phyloP scores from a whole-genome alignment of 202 grass and related monocot species.

The Digitaria exilis region DNA sequence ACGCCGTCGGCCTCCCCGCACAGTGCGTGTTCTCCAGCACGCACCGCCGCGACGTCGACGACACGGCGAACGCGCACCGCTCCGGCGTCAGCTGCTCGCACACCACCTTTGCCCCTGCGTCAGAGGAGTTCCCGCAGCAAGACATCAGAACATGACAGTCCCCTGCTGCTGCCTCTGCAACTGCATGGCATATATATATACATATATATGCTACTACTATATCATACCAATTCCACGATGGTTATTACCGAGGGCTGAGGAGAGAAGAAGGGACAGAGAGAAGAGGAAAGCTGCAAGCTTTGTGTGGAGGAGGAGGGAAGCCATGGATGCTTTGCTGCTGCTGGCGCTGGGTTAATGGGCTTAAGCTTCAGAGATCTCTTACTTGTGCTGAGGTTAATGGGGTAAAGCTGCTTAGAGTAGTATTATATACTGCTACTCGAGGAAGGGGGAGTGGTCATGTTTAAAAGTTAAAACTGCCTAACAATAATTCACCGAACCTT shows the following conservation, averaged over 20 bases:
- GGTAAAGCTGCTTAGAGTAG: neutral
- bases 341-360: neutral
- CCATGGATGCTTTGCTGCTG: slow-evolving; percentile 35
- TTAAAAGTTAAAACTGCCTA: neutral
- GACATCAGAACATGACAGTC: neutral
- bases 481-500: neutral
- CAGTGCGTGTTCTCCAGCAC: slow-evolving; percentile 63
- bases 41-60: slow-evolving; percentile 67
- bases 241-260: slow-evolving; percentile 45
- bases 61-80: slow-evolving; percentile 77
- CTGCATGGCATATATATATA: too few relatives aligned
- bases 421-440: neutral
- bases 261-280: slow-evolving; percentile 34
- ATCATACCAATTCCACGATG: neutral
- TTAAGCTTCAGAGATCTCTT: neutral
- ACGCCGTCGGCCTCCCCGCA: slow-evolving; percentile 39
- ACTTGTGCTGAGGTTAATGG: slow-evolving; percentile 3
- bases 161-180: too few relatives aligned
- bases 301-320: slow-evolving; percentile 21
- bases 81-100: slow-evolving; percentile 71
- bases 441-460: neutral
- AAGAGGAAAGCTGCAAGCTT: slow-evolving; percentile 31
- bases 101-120: slow-evolving; percentile 30
- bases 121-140: too few relatives aligned
- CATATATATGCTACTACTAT: neutral